These are phyloP conservation scores for Trametes sanguinea DNA, from an alignment of 768 basidiomycete species.

Conservation along the genomic window DNA sequence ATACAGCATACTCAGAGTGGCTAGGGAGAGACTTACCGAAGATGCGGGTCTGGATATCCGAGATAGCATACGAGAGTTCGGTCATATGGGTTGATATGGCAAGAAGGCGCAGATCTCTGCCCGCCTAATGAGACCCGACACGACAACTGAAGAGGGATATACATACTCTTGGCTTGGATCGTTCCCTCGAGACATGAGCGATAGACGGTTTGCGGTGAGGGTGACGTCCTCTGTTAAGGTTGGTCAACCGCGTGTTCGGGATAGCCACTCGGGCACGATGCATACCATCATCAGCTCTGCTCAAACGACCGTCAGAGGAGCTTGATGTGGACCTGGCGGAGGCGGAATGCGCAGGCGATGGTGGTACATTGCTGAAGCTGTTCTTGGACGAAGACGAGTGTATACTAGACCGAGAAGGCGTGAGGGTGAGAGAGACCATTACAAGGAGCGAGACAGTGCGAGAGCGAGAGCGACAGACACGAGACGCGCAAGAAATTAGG, in stretches of 20 bases:
- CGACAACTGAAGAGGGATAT: conserved; percentile 25
- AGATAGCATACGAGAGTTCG: conserved; percentile 82
- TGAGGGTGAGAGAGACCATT: conserved; percentile 31
- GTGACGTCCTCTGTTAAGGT: conserved; percentile 64
- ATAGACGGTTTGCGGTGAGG: conserved; percentile 56
- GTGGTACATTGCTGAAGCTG: conserved; percentile 30
- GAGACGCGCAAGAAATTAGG: conserved; percentile 3
- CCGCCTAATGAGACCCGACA: conserved; percentile 21
- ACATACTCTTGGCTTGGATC: conserved; percentile 72
- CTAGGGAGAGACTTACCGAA: conserved; percentile 57
- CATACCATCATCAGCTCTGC: conserved; percentile 66
- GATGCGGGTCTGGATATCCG: conserved; percentile 89
- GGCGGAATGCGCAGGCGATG: conserved; percentile 29
- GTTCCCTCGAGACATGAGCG: conserved; percentile 50
- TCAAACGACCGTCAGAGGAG: conserved; percentile 52
- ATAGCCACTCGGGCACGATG: conserved; percentile 8
- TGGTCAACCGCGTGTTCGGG: conserved; percentile 19
- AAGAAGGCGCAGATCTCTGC: conserved; percentile 72
- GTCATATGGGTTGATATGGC: conserved; percentile 86
- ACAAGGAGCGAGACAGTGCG: conserved; percentile 25
- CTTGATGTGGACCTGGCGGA: conserved; percentile 26
- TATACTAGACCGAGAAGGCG: conserved; percentile 26
- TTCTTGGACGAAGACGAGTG: conserved; percentile 29
- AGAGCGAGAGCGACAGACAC: conserved; percentile 25
- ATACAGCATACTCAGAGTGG: no score